phyloP scores from a whole-genome alignment of 495 filamentous ascomycete genomes.

The Podospora fimiseda region DNA sequence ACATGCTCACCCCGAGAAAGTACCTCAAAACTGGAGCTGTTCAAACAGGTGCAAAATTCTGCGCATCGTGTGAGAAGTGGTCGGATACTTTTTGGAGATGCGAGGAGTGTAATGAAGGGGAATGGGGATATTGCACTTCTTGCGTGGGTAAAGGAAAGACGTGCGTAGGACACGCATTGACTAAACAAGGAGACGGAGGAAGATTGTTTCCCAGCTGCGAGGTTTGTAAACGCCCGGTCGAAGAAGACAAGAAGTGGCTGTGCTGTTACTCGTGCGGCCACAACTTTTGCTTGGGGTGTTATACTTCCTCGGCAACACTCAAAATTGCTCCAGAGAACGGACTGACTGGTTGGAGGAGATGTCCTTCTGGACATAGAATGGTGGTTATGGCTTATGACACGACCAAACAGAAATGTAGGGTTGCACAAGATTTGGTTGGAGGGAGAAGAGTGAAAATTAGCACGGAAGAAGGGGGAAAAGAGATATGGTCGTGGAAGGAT shows the following conservation, averaged over 20 bases:
- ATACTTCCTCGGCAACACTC: slow-evolving; percentile 55
- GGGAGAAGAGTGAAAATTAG: slow-evolving; percentile 50
- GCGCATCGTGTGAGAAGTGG: slow-evolving; percentile 1
- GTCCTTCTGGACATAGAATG: slow-evolving; percentile 76
- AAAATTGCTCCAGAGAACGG: slow-evolving; percentile 69
- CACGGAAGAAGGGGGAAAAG: slow-evolving; percentile 28
- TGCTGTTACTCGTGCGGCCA: slow-evolving; percentile 32
- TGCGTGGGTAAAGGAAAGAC: slow-evolving; percentile 72
- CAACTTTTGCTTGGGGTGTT: slow-evolving; percentile 76
- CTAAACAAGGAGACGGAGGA: slow-evolving; percentile 18
- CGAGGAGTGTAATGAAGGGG: slow-evolving; percentile 74
- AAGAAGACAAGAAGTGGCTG: not conserved
- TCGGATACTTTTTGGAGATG: slow-evolving; percentile 73
- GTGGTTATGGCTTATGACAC: slow-evolving; percentile 59
- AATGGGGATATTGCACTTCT: slow-evolving; percentile 82
- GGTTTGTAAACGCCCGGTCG: slow-evolving; percentile 4
- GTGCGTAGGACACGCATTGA: no score
- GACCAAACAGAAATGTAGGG: slow-evolving; percentile 44
- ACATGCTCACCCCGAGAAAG: slow-evolving; percentile 59
- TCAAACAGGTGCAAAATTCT: slow-evolving; percentile 43
- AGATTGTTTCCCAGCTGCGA: no score
- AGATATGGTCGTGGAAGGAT: slow-evolving; percentile 25
- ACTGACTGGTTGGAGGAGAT: slow-evolving; percentile 71
- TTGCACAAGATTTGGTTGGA: slow-evolving; percentile 62
- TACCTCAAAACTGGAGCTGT: slow-evolving; percentile 52